These are phyloP conservation scores for Schizosaccharomyces japonicus DNA, from an alignment of 805 yeast species.

Conservation along the genomic window DNA sequence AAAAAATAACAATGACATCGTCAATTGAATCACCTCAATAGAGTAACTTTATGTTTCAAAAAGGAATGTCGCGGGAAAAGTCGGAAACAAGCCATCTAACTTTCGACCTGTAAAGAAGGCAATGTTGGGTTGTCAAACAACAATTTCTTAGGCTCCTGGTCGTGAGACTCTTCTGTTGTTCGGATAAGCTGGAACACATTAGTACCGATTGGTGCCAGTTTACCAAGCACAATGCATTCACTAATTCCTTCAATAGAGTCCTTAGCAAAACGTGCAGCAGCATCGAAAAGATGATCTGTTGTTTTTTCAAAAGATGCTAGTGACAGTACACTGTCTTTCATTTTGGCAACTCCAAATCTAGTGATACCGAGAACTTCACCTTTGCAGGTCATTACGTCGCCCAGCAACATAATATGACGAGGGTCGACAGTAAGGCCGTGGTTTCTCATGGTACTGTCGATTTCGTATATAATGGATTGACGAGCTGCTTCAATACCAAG, in stretches of 20 bases:
- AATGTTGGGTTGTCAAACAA: constrained; percentile 10
- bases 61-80: no score
- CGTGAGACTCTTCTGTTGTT: constrained; percentile 6
- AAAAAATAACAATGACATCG: no score
- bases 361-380: constrained; percentile 97
- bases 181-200: constrained; percentile 63
- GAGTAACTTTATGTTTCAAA: no score
- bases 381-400: constrained; percentile 96
- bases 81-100: no score
- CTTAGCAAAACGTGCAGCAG: constrained; percentile 90
- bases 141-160: constrained; percentile 8
- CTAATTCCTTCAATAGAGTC: constrained; percentile 93
- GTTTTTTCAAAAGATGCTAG: constrained; percentile 95
- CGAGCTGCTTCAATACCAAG: constrained; percentile 97
- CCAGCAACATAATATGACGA: constrained; percentile 88
- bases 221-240: constrained; percentile 91
- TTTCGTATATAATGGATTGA: constrained; percentile 73
- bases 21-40: no score
- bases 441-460: constrained; percentile 91
- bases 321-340: constrained; percentile 94
- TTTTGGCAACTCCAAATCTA: constrained; percentile 88
- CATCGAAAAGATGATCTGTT: constrained; percentile 93
- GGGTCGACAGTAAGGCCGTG: constrained; percentile 99
- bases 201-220: constrained; percentile 92
- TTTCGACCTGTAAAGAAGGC: background rate